A percentile compares a stretch with the other conserved stretches of the same genome.
phyloP scores from a whole-genome alignment of 164 flowering plant genomes.

The Pachysandra terminalis region DNA sequence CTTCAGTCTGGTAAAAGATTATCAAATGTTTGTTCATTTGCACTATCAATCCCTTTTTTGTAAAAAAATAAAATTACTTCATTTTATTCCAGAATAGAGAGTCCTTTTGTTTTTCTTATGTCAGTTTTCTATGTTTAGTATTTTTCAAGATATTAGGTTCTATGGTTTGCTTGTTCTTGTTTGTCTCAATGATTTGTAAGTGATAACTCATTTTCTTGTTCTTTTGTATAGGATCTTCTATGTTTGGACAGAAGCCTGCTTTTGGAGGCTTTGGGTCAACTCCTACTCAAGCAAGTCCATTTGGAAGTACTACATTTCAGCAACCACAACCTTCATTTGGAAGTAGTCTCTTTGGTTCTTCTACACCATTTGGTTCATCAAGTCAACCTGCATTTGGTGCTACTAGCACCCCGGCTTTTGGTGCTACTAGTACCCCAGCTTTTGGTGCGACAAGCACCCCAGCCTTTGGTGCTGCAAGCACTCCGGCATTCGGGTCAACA shows the following conservation, averaged over 20 bases:
- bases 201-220: constrained; percentile 1
- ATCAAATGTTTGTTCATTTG: no score
- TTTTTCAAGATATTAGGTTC: background rate
- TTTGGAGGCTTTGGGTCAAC: constrained; percentile 89
- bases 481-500: constrained; percentile 53
- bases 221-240: constrained; percentile 50
- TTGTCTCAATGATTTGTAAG: background rate
- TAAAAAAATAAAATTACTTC: no score
- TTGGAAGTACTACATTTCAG: constrained; percentile 80
- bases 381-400: constrained; percentile 69
- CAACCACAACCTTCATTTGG: constrained; percentile 89
- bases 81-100: background rate
- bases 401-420: constrained; percentile 54
- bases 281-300: constrained; percentile 73
- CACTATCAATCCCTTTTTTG: no score
- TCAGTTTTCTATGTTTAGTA: background rate
- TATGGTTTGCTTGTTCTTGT: background rate
- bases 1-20: no score
- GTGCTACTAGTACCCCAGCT: constrained; percentile 45
- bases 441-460: constrained; percentile 60
- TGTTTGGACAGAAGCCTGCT: constrained; percentile 78
- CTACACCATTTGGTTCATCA: constrained; percentile 68
- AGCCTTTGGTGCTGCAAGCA: constrained; percentile 57
- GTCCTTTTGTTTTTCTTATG: background rate
- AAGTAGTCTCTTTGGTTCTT: constrained; percentile 60